phyloP scores from a whole-genome alignment of 2,329 filamentous ascomycete species.

The Fusarium haematococcum region DNA sequence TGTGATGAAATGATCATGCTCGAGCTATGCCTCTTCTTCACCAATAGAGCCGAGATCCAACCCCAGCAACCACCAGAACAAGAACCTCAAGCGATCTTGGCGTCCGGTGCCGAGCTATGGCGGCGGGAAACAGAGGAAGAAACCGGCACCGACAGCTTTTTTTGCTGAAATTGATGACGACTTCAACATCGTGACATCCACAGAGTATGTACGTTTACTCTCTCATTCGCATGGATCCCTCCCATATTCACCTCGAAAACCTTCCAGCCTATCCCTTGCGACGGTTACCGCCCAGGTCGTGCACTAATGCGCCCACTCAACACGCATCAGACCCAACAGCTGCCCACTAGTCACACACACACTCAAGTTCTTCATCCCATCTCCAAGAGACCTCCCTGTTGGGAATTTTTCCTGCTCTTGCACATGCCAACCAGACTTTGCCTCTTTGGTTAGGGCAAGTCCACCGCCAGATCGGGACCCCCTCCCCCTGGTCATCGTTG shows the following conservation, averaged over 20 bases:
- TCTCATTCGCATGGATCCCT: constrained; percentile 1
- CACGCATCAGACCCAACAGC: constrained; percentile 18
- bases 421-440: background rate
- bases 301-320: constrained; percentile 46
- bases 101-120: constrained; percentile 15
- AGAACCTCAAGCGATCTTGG: constrained; percentile 39
- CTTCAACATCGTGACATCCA: constrained; percentile 6
- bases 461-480: constrained; percentile 18
- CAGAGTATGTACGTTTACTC: background rate
- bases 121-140: constrained; percentile 13
- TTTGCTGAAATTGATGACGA: background rate
- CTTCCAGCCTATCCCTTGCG: constrained; percentile 35
- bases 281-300: constrained; percentile 23
- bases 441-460: constrained; percentile 13
- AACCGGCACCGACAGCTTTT: constrained; percentile 12
- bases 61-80: constrained; percentile 13
- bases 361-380: constrained; percentile 1
- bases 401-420: background rate
- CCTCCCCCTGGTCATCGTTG: constrained; percentile 8
- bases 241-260: constrained; percentile 5
- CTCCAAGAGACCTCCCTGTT: constrained; percentile 22
- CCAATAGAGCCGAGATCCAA: constrained; percentile 35
- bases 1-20: constrained; percentile 13
- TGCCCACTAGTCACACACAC: background rate
- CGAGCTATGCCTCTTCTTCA: constrained; percentile 22